These are phyloP conservation scores for Solanum pinnatisectum DNA, from an alignment of 257 asterid species.

Conservation along the genomic window DNA sequence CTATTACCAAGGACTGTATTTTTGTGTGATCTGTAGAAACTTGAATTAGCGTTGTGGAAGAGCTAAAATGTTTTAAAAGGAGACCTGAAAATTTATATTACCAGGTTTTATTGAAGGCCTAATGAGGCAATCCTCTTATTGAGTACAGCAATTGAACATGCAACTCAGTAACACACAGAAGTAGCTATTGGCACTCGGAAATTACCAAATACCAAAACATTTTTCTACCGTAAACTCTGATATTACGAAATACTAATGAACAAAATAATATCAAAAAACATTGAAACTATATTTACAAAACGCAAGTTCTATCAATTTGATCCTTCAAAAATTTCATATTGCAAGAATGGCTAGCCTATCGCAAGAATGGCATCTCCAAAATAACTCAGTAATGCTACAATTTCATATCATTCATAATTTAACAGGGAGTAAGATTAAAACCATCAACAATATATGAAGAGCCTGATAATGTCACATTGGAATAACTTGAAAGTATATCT, in stretches of 20 bases:
- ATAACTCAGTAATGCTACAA: background rate
- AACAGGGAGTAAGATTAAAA: background rate
- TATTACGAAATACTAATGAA: background rate
- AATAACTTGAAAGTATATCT: background rate
- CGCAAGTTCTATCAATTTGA: background rate
- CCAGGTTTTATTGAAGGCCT: background rate
- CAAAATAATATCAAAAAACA: background rate
- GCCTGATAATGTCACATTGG: background rate
- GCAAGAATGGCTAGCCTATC: background rate
- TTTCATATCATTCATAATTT: background rate
- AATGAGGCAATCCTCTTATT: background rate
- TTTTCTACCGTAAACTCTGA: too few relatives aligned
- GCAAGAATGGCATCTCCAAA: background rate
- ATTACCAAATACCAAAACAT: too few relatives aligned
- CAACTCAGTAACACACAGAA: too few relatives aligned
- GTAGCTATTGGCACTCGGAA: too few relatives aligned
- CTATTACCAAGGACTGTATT: background rate
- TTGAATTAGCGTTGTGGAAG: background rate
- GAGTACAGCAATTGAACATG: background rate
- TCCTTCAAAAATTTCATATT: background rate
- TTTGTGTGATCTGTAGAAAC: background rate
- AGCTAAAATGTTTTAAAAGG: background rate
- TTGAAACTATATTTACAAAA: background rate
- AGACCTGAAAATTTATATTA: too few relatives aligned
- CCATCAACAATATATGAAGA: background rate